A percentile compares a stretch with the other conserved stretches of the same genome.
Evolutionary conservation across 208 protist genomes (phyloP).

Genomic region (Porcisia hertigi): DNA sequence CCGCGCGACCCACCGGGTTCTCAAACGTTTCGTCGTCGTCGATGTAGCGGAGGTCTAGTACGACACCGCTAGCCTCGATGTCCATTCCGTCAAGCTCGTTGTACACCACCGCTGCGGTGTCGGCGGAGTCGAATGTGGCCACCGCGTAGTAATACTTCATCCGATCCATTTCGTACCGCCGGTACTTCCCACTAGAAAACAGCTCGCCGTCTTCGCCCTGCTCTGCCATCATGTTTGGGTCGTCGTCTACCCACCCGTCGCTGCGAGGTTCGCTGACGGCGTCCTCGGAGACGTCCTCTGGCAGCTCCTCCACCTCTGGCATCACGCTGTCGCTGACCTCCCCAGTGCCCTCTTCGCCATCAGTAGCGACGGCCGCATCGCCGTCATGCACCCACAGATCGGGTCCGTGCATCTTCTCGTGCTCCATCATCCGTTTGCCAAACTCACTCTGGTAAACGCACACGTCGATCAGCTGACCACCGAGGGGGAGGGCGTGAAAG

Average conservation of each 20-base stretch:
- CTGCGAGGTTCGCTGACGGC: conserved; percentile 41
- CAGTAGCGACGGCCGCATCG: conserved; percentile 13
- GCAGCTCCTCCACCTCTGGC: conserved; percentile 40
- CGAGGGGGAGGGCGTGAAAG: conserved; percentile 93
- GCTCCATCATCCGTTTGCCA: conserved; percentile 92
- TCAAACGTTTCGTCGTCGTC: conserved; percentile 93
- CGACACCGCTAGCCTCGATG: conserved; percentile 94
- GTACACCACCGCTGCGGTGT: conserved; percentile 93
- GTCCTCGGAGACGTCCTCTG: conserved; percentile 44
- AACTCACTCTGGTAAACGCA: conserved; percentile 96
- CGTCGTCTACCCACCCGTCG: conserved; percentile 82
- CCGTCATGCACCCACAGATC: conserved; percentile 80
- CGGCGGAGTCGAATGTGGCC: conserved; percentile 92
- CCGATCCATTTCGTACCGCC: conserved; percentile 93
- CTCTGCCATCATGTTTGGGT: conserved; percentile 75
- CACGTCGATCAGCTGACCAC: conserved; percentile 90
- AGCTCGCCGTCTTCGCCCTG: conserved; percentile 85
- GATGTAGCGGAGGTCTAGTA: conserved; percentile 96
- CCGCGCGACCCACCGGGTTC: conserved; percentile 55
- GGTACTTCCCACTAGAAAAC: conserved; percentile 90
- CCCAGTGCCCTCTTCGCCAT: conserved; percentile 6
- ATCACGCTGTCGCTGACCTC: conserved; percentile 12
- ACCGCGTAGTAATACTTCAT: conserved; percentile 98
- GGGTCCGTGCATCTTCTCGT: conserved; percentile 79
- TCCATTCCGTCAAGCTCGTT: conserved; percentile 95